phyloP scores from a whole-genome alignment of 2,329 filamentous ascomycete genomes.

The Fusarium sp. region DNA sequence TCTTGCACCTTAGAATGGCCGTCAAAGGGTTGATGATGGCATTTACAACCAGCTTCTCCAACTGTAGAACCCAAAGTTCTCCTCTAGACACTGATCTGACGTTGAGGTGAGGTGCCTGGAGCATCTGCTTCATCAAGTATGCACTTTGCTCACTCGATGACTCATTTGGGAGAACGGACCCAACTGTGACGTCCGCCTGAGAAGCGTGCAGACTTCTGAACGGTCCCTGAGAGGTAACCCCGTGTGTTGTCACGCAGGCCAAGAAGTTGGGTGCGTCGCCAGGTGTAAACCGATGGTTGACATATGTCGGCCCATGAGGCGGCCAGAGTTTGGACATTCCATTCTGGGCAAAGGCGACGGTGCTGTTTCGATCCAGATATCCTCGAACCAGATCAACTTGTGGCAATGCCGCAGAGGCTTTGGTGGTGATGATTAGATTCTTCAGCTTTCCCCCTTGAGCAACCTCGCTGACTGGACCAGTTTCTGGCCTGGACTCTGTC shows the following conservation, averaged over 20 bases:
- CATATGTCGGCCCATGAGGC: slow-evolving; percentile 59
- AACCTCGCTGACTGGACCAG: slow-evolving; percentile 54
- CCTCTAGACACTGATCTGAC: slow-evolving; percentile 51
- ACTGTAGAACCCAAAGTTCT: slow-evolving; percentile 70
- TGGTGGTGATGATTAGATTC: slow-evolving; percentile 83
- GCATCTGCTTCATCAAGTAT: slow-evolving; percentile 57
- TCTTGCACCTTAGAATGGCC: slow-evolving; percentile 78
- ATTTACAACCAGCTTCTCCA: slow-evolving; percentile 89
- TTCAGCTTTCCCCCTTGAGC: slow-evolving; percentile 60
- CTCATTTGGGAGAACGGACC: slow-evolving; percentile 53
- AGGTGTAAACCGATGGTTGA: slow-evolving; percentile 51
- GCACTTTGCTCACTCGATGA: slow-evolving; percentile 22
- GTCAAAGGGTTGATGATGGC: slow-evolving; percentile 87
- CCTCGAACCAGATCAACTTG: slow-evolving; percentile 68
- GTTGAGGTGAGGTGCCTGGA: slow-evolving; percentile 55
- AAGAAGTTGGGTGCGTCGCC: slow-evolving; percentile 73
- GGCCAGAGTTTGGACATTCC: slow-evolving; percentile 79
- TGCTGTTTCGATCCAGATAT: slow-evolving; percentile 72
- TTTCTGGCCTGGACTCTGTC: slow-evolving; percentile 55
- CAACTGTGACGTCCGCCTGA: slow-evolving; percentile 59
- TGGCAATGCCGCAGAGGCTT: slow-evolving; percentile 74
- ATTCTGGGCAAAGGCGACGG: slow-evolving; percentile 87
- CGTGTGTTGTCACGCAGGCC: slow-evolving; percentile 70
- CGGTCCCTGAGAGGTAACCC: slow-evolving; percentile 60
- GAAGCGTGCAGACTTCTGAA: slow-evolving; percentile 66